Evolutionary conservation across 805 yeast genomes (phyloP).

Genomic region (Saccharomycopsis selenospora): DNA sequence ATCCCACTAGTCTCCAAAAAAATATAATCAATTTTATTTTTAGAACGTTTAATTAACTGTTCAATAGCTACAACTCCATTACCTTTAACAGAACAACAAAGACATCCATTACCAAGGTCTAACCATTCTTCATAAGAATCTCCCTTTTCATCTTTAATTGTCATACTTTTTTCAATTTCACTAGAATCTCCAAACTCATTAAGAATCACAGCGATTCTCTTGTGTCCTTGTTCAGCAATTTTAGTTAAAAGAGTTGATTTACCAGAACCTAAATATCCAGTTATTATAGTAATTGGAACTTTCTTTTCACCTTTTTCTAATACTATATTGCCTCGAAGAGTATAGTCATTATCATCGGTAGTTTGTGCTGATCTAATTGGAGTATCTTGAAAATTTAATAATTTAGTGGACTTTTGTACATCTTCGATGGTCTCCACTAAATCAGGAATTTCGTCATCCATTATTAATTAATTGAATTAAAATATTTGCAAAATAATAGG

Average conservation of each 20-base stretch:
- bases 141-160: constrained; percentile 44
- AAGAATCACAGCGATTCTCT: constrained; percentile 78
- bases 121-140: constrained; percentile 84
- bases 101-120: constrained; percentile 92
- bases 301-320: constrained; percentile 28
- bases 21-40: constrained; percentile 79
- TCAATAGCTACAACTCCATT: constrained; percentile 94
- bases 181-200: constrained; percentile 91
- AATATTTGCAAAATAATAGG: too few relatives aligned
- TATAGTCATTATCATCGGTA: background rate
- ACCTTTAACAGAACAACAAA: constrained; percentile 94
- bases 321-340: constrained; percentile 12
- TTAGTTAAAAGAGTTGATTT: constrained; percentile 78
- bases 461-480: too few relatives aligned
- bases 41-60: constrained; percentile 63
- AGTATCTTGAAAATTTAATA: constrained; percentile 3
- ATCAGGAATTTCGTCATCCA: constrained; percentile 31
- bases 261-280: constrained; percentile 94
- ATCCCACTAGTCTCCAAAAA: constrained; percentile 90
- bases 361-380: background rate
- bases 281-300: constrained; percentile 87
- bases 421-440: constrained; percentile 29
- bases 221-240: constrained; percentile 62
- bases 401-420: constrained; percentile 17
- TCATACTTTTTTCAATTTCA: constrained; percentile 80